These are phyloP conservation scores for Laguncularia racemosa DNA, from an alignment of 345 rosid species.

Conservation along the genomic window DNA sequence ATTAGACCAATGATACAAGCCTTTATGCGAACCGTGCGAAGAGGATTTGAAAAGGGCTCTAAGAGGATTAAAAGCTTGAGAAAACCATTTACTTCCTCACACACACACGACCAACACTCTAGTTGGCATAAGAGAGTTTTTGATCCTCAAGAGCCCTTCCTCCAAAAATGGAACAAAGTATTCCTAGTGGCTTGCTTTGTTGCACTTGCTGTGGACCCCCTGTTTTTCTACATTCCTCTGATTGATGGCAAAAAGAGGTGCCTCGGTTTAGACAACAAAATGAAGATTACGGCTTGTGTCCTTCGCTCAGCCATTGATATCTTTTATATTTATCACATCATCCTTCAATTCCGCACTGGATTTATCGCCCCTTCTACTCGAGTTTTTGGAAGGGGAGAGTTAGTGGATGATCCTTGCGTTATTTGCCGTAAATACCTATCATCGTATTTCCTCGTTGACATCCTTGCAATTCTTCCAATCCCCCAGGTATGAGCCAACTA, in stretches of 20 bases:
- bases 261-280: conserved; percentile 33
- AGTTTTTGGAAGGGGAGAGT: conserved; percentile 77
- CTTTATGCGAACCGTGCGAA: conserved; percentile 22
- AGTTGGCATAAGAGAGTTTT: conserved; percentile 25
- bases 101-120: conserved; percentile 6
- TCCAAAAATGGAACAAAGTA: conserved; percentile 58
- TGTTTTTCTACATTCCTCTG: conserved; percentile 73
- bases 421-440: conserved; percentile 47
- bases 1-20: conserved; percentile 17
- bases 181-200: conserved; percentile 46
- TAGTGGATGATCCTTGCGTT: conserved; percentile 45
- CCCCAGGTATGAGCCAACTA: too few species aligned
- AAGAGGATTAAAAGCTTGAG: conserved; percentile 41
- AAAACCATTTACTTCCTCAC: conserved; percentile 19
- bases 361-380: conserved; percentile 69
- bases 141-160: conserved; percentile 57
- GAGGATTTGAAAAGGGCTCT: conserved; percentile 32
- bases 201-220: conserved; percentile 61
- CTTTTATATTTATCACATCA: conserved; percentile 48
- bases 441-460: conserved; percentile 45
- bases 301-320: conserved; percentile 48
- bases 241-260: conserved; percentile 27
- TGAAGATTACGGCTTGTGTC: conserved; percentile 42
- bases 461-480: conserved; percentile 65
- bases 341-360: conserved; percentile 73